Evolutionary conservation across 176 grass and related monocot genomes (phyloP).

Genomic region (Cocos nucifera): DNA sequence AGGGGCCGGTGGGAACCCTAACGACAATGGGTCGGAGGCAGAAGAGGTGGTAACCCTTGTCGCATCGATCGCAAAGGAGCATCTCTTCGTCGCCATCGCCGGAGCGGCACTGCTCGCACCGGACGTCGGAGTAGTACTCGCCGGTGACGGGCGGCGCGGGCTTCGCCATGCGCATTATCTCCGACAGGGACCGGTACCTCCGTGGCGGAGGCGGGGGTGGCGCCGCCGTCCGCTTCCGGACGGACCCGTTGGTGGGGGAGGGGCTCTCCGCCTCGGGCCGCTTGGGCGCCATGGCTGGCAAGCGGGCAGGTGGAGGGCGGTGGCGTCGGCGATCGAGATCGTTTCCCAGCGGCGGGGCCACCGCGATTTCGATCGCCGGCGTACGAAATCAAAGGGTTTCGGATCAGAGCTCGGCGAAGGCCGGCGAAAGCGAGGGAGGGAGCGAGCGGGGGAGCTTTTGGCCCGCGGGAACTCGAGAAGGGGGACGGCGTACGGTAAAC

Average conservation of each 20-base stretch:
- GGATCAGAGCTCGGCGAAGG: too few relatives aligned
- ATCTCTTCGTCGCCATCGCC: slow-evolving; percentile 76
- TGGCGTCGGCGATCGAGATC: too few relatives aligned
- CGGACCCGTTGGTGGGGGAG: neutral
- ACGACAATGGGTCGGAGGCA: slow-evolving; percentile 76
- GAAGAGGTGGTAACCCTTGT: slow-evolving; percentile 63
- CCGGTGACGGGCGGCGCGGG: slow-evolving; percentile 10
- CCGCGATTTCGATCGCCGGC: too few relatives aligned
- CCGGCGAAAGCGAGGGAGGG: too few relatives aligned
- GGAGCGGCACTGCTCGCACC: slow-evolving; percentile 61
- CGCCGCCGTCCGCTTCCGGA: slow-evolving; percentile 65
- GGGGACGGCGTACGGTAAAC: too few relatives aligned
- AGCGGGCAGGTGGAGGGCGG: too few relatives aligned
- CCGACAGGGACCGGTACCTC: slow-evolving; percentile 50
- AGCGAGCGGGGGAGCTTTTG: too few relatives aligned
- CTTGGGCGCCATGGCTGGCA: too few relatives aligned
- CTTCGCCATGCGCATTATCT: slow-evolving; percentile 50
- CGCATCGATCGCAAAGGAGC: slow-evolving; percentile 76
- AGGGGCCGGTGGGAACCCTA: slow-evolving; percentile 55
- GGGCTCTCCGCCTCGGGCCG: slow-evolving; percentile 1
- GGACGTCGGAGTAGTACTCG: slow-evolving; percentile 25
- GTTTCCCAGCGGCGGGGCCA: too few relatives aligned
- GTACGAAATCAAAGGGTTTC: too few relatives aligned
- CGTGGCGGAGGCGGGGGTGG: slow-evolving; percentile 42
- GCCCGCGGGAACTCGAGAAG: too few relatives aligned